Evolutionary conservation across 1,284 basidiomycete genomes (phyloP).

Genomic region (Ganoderma boninense): DNA sequence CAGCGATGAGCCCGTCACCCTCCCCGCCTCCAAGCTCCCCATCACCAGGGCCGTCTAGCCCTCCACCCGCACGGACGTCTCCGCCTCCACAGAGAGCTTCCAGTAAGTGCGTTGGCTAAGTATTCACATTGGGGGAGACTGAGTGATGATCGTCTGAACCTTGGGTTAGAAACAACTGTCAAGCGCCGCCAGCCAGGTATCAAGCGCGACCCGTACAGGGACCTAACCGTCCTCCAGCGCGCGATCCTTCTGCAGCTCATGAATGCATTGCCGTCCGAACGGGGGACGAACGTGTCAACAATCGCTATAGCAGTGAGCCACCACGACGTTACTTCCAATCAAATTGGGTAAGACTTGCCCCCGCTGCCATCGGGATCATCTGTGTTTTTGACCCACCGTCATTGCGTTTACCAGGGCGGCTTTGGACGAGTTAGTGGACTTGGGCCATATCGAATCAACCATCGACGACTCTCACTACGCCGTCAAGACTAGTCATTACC

Average conservation of each 20-base stretch:
- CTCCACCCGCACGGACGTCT: neutral
- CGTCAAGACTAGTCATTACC: slow-evolving; percentile 23
- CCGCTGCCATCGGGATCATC: no score
- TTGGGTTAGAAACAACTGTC: neutral
- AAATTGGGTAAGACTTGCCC: slow-evolving; percentile 54
- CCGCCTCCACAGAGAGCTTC: slow-evolving; percentile 9
- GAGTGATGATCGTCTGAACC: neutral
- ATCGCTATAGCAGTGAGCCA: slow-evolving; percentile 60
- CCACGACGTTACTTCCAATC: slow-evolving; percentile 45
- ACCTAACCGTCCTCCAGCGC: slow-evolving; percentile 69
- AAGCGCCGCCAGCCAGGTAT: slow-evolving; percentile 21
- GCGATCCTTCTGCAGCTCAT: slow-evolving; percentile 70
- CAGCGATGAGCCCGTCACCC: neutral
- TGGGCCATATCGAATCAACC: slow-evolving; percentile 74
- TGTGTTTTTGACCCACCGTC: neutral
- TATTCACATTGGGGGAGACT: neutral
- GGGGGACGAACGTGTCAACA: slow-evolving; percentile 60
- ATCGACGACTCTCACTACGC: slow-evolving; percentile 49
- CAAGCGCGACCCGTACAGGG: slow-evolving; percentile 55
- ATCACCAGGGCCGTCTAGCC: neutral
- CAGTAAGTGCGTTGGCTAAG: neutral
- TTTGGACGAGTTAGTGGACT: slow-evolving; percentile 73
- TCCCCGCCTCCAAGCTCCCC: slow-evolving; percentile 10
- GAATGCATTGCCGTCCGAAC: slow-evolving; percentile 36
- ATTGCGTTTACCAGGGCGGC: slow-evolving; percentile 55